Percentiles rank a stretch among this genome's conserved stretches.
These are phyloP conservation scores for Rhamnella rubrinervis DNA, from an alignment of 331 rosid genomes.

Conservation along the genomic window DNA sequence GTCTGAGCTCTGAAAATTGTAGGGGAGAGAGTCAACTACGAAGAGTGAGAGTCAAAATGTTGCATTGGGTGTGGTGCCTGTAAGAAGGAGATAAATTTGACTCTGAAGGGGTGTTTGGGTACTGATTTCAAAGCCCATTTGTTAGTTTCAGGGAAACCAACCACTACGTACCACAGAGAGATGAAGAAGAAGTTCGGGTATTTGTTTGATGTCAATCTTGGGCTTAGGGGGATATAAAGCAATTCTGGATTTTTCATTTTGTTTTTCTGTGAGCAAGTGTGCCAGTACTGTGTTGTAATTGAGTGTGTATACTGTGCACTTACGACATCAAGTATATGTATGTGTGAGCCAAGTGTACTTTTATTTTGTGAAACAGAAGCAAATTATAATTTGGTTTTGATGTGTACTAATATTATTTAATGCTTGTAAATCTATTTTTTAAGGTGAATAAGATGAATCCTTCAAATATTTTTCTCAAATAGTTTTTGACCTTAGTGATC, in stretches of 20 bases:
- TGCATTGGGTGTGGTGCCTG: conserved; percentile 54
- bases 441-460: too few species aligned
- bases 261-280: neutral
- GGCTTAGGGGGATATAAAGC: conserved; percentile 19
- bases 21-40: conserved; percentile 34
- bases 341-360: too few species aligned
- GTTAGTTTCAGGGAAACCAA: too few species aligned
- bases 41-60: conserved; percentile 36
- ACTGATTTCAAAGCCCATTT: too few species aligned
- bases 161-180: neutral
- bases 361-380: too few species aligned
- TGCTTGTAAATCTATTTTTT: too few species aligned
- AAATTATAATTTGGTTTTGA: too few species aligned
- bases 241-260: conserved; percentile 7
- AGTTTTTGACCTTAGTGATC: too few species aligned
- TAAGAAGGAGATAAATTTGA: conserved; percentile 34
- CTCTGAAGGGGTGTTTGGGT: conserved; percentile 23
- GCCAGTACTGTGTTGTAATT: neutral
- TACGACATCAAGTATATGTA: neutral
- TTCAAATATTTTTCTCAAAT: too few species aligned
- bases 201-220: conserved; percentile 21
- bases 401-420: too few species aligned
- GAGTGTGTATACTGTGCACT: neutral
- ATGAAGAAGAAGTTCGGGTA: conserved; percentile 11
- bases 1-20: conserved; percentile 53